These are phyloP conservation scores for Colletotrichum somersetense DNA, from an alignment of 2,329 filamentous ascomycete species.

Conservation along the genomic window DNA sequence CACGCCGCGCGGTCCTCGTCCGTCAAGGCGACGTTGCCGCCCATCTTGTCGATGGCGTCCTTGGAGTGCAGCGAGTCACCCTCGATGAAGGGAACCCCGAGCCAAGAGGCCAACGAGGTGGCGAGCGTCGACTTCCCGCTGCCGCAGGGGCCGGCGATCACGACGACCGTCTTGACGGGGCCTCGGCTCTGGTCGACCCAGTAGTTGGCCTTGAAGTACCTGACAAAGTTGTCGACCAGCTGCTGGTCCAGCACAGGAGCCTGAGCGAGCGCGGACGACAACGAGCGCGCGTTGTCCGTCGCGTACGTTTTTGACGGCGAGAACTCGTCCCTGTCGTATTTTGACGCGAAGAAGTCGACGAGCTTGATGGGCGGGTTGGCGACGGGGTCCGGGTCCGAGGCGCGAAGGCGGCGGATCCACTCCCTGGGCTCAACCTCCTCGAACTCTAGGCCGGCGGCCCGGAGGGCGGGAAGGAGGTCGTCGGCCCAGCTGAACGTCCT, in stretches of 20 bases:
- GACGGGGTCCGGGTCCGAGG: slow-evolving; percentile 58
- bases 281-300: slow-evolving; percentile 54
- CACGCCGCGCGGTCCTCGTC: slow-evolving; percentile 51
- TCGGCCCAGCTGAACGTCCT: slow-evolving; percentile 62
- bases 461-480: slow-evolving; percentile 63
- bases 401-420: slow-evolving; percentile 59
- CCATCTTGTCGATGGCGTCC: slow-evolving; percentile 51
- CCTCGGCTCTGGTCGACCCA: slow-evolving; percentile 52
- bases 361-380: slow-evolving; percentile 66
- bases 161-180: slow-evolving; percentile 46
- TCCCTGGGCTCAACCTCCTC: slow-evolving; percentile 56
- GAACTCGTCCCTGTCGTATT: slow-evolving; percentile 58
- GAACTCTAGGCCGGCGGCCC: slow-evolving; percentile 58
- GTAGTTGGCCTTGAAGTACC: slow-evolving; percentile 51
- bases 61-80: slow-evolving; percentile 54
- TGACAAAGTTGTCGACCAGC: slow-evolving; percentile 55
- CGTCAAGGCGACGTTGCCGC: slow-evolving; percentile 46
- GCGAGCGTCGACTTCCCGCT: slow-evolving; percentile 57
- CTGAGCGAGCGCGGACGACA: slow-evolving; percentile 59
- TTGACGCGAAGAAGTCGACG: slow-evolving; percentile 61
- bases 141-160: slow-evolving; percentile 56
- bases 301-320: slow-evolving; percentile 56
- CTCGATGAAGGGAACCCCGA: slow-evolving; percentile 54
- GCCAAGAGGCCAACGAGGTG: slow-evolving; percentile 46
- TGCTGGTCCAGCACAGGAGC: slow-evolving; percentile 50